These are phyloP conservation scores for Ulota crispa DNA, from an alignment of 225 moss, liverwort and hornwort genomes.

Conservation along the genomic window DNA sequence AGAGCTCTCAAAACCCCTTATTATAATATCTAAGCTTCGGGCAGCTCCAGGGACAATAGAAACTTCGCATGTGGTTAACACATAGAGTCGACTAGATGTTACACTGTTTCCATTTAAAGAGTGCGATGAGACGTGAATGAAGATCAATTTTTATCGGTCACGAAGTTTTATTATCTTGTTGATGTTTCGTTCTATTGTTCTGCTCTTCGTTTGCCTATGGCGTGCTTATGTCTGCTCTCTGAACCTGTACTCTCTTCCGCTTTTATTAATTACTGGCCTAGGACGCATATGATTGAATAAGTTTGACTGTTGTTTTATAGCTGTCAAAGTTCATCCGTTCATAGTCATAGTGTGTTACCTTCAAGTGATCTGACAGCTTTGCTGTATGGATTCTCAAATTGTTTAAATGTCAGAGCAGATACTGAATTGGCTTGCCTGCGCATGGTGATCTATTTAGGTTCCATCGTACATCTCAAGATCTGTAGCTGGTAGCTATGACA, in stretches of 20 bases:
- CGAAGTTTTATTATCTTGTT: conserved; percentile 2
- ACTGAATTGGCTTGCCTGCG: conserved; percentile 17
- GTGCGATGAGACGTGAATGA: neutral
- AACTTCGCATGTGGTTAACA: neutral
- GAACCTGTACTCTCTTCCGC: neutral
- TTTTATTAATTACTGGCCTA: neutral
- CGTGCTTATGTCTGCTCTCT: conserved; percentile 14
- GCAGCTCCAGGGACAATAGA: neutral
- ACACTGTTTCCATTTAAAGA: neutral
- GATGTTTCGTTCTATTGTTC: conserved; percentile 12
- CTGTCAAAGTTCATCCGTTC: neutral
- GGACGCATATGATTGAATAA: neutral
- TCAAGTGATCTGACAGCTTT: neutral
- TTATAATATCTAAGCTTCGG: neutral
- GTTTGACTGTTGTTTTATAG: neutral
- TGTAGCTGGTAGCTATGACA: conserved; percentile 97
- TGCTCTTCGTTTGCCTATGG: neutral
- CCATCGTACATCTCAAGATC: conserved; percentile 98
- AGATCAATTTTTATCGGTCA: neutral
- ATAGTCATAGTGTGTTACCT: neutral
- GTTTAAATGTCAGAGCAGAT: neutral
- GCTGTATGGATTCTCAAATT: neutral
- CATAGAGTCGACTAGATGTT: neutral
- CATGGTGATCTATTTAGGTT: conserved; percentile 59
- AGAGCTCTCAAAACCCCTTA: neutral